Base-by-base conservation (phyloP, 441 rosid species). In the Pelargonium citronellum region DNA sequence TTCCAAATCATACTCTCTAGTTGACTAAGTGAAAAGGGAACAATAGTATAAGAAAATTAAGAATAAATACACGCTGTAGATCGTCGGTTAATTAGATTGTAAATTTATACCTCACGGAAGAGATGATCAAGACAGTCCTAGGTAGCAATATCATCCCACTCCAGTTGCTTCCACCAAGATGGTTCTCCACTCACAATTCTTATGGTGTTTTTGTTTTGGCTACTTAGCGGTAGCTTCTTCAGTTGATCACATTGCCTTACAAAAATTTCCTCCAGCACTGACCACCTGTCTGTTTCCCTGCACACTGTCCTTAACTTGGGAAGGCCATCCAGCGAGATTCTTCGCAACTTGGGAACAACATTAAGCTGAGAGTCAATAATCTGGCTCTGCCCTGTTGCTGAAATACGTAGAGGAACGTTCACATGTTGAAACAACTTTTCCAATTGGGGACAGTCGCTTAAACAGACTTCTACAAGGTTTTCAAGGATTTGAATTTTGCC, bases 161-260 rank as follows among this genome's bases (percentile, higher is more conserved):
- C 17, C 66, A 76, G 66, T 61, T 70, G 53, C 47, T 69, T 74
- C 80, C 79, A 79, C 80, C 83, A 76, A n/a, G 53, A 63, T 68
- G 30, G 51, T 70, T 67, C 76, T 30, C 72, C 80, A 69, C 70
- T 77, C 19, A 74, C 67, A 68, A 71, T 78, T 74, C 24, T 70
- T 13, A 74, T 44, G 78, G 60, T 57, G 1, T 51, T 49, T 17
- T 57, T 43, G n/a, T 72, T 72, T 17, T 62, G 16, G 49, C 63
- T 61, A 12, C 22, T 61, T 13, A 77, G 64, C 10, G 78, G 78
- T 43, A 80, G 72, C 39, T 71, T 68, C 66, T 0, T 53, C 7
- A 77, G 66, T 16, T 24, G 65, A 43, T 64, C 39, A 73, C 80
- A 77, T 3, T 51, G 37, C 34, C 49, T 70, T 61, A 43, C 70